Evolutionary conservation across 164 flowering plant genomes (phyloP).

Genomic region (Annona squamosa): DNA sequence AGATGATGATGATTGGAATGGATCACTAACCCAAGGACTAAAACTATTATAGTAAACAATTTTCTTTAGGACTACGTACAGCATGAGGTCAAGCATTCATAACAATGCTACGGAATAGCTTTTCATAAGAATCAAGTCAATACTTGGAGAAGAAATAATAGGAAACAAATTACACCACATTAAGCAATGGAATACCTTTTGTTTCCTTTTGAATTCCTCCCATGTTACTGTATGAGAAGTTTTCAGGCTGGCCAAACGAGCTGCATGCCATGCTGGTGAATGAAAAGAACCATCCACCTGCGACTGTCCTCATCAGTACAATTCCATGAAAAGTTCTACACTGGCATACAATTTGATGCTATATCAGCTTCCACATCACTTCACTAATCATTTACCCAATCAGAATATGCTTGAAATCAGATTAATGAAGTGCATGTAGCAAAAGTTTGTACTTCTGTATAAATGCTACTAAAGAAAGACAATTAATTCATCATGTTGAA

Average conservation of each 20-base stretch:
- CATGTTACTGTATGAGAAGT: slow-evolving; percentile 96
- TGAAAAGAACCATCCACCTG: slow-evolving; percentile 99
- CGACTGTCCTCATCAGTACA: slow-evolving; percentile 79
- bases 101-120: background rate
- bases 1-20: too few species aligned
- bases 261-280: slow-evolving; percentile 99
- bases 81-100: too few species aligned
- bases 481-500: background rate
- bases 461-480: background rate
- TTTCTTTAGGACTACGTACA: too few species aligned
- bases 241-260: slow-evolving; percentile 99
- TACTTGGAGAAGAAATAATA: background rate
- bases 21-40: too few species aligned
- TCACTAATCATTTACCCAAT: background rate
- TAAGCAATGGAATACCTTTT: slow-evolving; percentile 43
- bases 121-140: background rate
- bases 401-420: background rate
- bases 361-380: background rate
- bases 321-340: slow-evolving; percentile 25
- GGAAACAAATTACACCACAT: background rate
- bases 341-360: slow-evolving; percentile 5
- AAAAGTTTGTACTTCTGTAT: background rate
- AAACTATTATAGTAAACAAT: too few species aligned
- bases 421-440: too few species aligned
- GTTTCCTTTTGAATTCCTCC: slow-evolving; percentile 94